phyloP scores from a whole-genome alignment of 768 basidiomycete genomes.

The Dentipellis sp. region DNA sequence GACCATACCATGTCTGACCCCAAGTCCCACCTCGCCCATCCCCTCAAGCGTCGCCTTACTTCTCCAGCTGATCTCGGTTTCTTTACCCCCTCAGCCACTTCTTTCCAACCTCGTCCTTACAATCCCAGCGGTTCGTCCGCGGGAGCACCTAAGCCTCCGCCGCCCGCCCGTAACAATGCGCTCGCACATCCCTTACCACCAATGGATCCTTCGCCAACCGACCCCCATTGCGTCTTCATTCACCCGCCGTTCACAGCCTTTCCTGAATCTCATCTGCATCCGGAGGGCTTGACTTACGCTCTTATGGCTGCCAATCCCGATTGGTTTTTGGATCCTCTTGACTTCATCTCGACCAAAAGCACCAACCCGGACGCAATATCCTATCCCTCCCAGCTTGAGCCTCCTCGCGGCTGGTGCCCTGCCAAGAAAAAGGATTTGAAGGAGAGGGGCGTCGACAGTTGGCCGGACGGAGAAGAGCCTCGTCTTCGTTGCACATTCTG shows the following conservation, averaged over 20 bases:
- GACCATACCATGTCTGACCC: background rate
- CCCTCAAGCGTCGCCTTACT: constrained; percentile 38
- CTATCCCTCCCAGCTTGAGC: constrained; percentile 72
- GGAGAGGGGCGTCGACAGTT: constrained; percentile 57
- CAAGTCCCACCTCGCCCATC: constrained; percentile 2
- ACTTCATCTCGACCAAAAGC: constrained; percentile 44
- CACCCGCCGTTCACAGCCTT: constrained; percentile 66
- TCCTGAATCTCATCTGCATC: constrained; percentile 48
- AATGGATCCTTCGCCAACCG: constrained; percentile 55
- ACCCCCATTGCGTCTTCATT: constrained; percentile 59
- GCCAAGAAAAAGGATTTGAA: constrained; percentile 76
- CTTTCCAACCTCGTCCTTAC: constrained; percentile 62
- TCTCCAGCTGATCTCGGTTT: constrained; percentile 44
- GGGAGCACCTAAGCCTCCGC: constrained; percentile 9
- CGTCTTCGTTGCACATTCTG: constrained; percentile 79
- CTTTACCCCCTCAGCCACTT: constrained; percentile 52
- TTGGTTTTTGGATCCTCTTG: constrained; percentile 68
- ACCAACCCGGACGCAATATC: constrained; percentile 45
- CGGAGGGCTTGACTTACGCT: constrained; percentile 63
- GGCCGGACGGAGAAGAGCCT: constrained; percentile 78
- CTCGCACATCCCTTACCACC: constrained; percentile 15
- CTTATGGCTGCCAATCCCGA: constrained; percentile 67
- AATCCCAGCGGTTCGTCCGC: constrained; percentile 25
- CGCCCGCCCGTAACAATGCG: constrained; percentile 7
- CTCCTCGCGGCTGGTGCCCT: constrained; percentile 80